Percentiles rank a stretch among this genome's conserved stretches.
Conservation (phyloP, 371 early-diverging fungal genomes). For the Mucor ambiguus region DNA sequence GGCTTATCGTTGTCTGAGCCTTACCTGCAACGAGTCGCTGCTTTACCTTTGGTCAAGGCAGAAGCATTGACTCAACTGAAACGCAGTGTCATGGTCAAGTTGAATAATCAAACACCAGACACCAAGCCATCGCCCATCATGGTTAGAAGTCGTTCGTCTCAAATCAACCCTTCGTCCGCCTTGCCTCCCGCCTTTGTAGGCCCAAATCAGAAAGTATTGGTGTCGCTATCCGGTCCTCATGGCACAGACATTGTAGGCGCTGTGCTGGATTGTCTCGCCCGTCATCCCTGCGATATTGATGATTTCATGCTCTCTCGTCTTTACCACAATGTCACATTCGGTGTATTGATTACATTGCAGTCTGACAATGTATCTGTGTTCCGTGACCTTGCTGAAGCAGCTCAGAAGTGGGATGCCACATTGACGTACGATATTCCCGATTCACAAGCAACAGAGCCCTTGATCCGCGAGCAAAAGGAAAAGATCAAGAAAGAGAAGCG, state of each 20-base stretch:
- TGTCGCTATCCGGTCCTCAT: conserved; percentile 81
- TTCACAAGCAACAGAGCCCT: conserved; percentile 64
- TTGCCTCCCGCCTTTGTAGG: conserved; percentile 49
- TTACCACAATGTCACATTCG: conserved; percentile 88
- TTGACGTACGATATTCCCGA: conserved; percentile 81
- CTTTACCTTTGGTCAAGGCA: conserved; percentile 64
- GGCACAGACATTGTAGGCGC: conserved; percentile 89
- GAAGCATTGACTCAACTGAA: conserved; percentile 64
- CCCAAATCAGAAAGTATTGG: conserved; percentile 68
- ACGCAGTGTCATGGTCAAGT: conserved; percentile 61
- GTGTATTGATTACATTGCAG: conserved; percentile 72
- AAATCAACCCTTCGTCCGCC: conserved; percentile 25
- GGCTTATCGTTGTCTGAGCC: conserved; percentile 73
- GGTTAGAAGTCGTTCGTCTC: conserved; percentile 31
- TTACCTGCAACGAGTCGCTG: conserved; percentile 70
- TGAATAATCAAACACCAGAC: conserved; percentile 32
- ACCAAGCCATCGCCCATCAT: conserved; percentile 28
- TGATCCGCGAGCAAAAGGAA: conserved; percentile 28
- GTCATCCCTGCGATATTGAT: conserved; percentile 69
- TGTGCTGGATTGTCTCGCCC: conserved; percentile 71
- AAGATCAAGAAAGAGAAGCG: conserved; percentile 39
- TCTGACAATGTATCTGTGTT: conserved; percentile 75
- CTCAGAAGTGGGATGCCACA: conserved; percentile 81
- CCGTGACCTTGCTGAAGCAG: conserved; percentile 72
- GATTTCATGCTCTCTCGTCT: conserved; percentile 86